Evolutionary conservation across 441 rosid species (phyloP), one percentile per base, ranked within the genome.

Genomic region (Eutrema salsugineum): DNA sequence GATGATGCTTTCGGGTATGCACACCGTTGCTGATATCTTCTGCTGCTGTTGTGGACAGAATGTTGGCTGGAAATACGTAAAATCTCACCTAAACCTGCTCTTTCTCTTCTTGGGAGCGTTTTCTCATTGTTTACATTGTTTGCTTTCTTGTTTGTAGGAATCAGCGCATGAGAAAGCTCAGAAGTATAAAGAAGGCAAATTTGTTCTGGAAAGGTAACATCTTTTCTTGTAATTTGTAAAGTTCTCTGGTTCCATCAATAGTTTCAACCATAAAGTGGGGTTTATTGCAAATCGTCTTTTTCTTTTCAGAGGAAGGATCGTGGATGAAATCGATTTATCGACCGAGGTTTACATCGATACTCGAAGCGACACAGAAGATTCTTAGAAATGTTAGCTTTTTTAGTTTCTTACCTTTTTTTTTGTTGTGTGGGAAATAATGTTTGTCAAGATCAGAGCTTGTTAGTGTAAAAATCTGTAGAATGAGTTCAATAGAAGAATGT

Each of bases 51-150:
- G 97, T 50, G 97, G 97, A 72, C 94, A 87, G 71, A 87, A 84
- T 50, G 87, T 91, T 69, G 99, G 99, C 77, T 91, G 99, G 99
- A 94, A 94, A 94, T 94, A 91, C 27, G 99, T 91, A 88, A 67
- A 39, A 32, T 35, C 50, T 60, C 60, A 46, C 57, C 30, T 46
- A 35, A 43, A 1, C 22, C 5, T 12, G 0, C 66, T 68, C 51
- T 63, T 67, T 75, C 76, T 68, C 59, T 75, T 43, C 62, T 8
- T 20, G 6, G 9, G 19, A 28, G 14, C 1, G 8, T n/a, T 22
- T 48, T 15, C 62, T 63, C 47, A 63, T 12, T n/a, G n/a, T 14
- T 57, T 42, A 2, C 61, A 0, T 24, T 57, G 22, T 30, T 30
- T 20, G 59, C 59, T 17, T 44, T 77, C 80, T 48, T 66, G 49